These are phyloP conservation scores for Akanthomyces muscarius DNA, from an alignment of 2,329 filamentous ascomycete genomes.

Conservation along the genomic window DNA sequence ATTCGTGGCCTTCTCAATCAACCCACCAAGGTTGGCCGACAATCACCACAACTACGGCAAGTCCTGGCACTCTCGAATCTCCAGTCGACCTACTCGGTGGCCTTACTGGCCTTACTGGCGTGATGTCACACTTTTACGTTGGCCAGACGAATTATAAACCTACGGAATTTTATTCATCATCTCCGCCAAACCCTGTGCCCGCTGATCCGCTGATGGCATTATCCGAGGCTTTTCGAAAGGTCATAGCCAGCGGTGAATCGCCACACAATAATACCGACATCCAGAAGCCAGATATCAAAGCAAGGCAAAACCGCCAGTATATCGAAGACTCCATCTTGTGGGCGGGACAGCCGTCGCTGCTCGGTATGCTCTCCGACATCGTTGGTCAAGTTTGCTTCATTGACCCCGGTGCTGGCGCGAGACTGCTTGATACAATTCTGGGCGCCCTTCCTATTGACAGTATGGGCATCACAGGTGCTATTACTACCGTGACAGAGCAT, in stretches of 20 bases:
- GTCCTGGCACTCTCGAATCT: background rate
- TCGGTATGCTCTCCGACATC: constrained; percentile 21
- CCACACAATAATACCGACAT: background rate
- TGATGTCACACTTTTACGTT: constrained; percentile 5
- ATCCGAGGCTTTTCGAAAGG: constrained; percentile 5
- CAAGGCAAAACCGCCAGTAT: background rate
- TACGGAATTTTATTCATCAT: background rate
- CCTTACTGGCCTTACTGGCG: constrained; percentile 7
- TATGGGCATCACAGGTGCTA: constrained; percentile 18
- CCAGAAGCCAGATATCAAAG: background rate
- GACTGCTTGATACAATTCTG: constrained; percentile 23
- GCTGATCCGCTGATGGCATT: constrained; percentile 1
- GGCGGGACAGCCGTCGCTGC: constrained; percentile 17
- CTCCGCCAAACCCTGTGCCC: background rate
- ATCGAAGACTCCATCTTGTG: constrained; percentile 1
- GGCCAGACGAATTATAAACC: background rate
- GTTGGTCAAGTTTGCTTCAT: constrained; percentile 20
- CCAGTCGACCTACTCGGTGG: constrained; percentile 9
- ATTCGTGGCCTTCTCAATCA: background rate
- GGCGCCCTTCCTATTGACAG: constrained; percentile 21
- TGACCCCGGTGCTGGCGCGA: constrained; percentile 22
- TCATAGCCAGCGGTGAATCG: background rate
- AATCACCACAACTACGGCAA: background rate
- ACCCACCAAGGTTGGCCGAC: background rate
- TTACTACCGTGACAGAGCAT: constrained; percentile 21